Conservation (phyloP, 1,139 yeast genomes). For the Blastobotrys malaysiensis region DNA sequence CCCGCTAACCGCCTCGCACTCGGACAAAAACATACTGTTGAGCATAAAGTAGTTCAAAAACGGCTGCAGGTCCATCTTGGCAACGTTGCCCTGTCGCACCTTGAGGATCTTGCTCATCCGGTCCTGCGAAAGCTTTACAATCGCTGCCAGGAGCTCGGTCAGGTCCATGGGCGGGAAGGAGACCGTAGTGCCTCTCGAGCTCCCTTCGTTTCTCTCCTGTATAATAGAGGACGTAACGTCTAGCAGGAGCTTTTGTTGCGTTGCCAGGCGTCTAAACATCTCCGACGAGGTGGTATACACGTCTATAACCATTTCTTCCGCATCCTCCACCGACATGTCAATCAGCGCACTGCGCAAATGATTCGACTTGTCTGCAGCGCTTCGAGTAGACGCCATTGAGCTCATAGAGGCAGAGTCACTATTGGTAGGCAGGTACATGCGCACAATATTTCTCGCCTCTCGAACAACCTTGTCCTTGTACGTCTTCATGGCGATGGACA, state of each 20-base stretch:
- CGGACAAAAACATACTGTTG: conserved; percentile 65
- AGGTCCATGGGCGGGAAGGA: conserved; percentile 25
- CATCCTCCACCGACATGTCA: conserved; percentile 64
- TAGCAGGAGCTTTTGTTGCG: conserved; percentile 73
- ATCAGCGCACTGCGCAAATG: conserved; percentile 52
- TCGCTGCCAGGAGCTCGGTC: conserved; percentile 48
- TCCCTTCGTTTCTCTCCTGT: conserved; percentile 17
- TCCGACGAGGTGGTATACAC: conserved; percentile 65
- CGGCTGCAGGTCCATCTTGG: conserved; percentile 44
- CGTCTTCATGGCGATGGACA: conserved; percentile 56
- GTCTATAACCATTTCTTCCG: conserved; percentile 60
- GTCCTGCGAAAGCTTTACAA: conserved; percentile 68
- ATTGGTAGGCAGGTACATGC: conserved; percentile 52
- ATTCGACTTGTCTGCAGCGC: conserved; percentile 29
- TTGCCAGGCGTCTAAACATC: conserved; percentile 64
- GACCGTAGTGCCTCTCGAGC: conserved; percentile 14
- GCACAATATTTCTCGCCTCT: conserved; percentile 70
- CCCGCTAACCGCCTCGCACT: conserved; percentile 83
- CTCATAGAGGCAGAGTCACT: conserved; percentile 27
- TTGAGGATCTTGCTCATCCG: conserved; percentile 73
- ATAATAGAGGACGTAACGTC: conserved; percentile 60
- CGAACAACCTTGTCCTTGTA: conserved; percentile 64
- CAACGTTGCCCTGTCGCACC: conserved; percentile 70
- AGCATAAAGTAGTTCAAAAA: conserved; percentile 65
- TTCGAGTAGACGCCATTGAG: conserved; percentile 22